Conservation (phyloP, 2,329 filamentous ascomycete species). For the Annulohypoxylon truncatum region DNA sequence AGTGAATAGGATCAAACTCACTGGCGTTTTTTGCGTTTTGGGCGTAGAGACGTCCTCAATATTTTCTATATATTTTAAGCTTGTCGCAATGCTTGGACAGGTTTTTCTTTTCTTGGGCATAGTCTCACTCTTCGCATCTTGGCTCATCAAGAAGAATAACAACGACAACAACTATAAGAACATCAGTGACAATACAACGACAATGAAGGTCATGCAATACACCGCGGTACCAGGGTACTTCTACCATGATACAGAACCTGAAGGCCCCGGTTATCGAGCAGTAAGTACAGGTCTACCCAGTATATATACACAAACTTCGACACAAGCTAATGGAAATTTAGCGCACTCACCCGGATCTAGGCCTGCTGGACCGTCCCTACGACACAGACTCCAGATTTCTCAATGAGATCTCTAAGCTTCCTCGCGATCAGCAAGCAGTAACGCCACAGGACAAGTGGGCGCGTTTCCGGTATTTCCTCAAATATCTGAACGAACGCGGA, state of each 20-base stretch:
- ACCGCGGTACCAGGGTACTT: slow-evolving; percentile 34
- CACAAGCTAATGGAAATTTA: slow-evolving; percentile 12
- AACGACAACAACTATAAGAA: slow-evolving; percentile 2
- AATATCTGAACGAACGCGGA: slow-evolving; percentile 57
- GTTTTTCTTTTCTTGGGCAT: slow-evolving; percentile 5
- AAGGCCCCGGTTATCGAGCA: slow-evolving; percentile 34
- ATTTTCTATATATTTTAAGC: slow-evolving; percentile 1
- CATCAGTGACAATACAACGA: slow-evolving; percentile 7
- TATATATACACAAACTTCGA: not conserved
- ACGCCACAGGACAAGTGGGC: slow-evolving; percentile 56
- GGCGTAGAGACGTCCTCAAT: not conserved
- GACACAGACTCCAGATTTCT: slow-evolving; percentile 31
- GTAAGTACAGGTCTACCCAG: slow-evolving; percentile 21
- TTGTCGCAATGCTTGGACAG: not conserved
- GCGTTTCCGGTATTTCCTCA: slow-evolving; percentile 61
- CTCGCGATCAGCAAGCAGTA: not conserved
- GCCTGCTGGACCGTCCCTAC: slow-evolving; percentile 35
- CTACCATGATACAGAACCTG: slow-evolving; percentile 32
- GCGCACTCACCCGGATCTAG: slow-evolving; percentile 37
- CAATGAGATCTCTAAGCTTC: not conserved
- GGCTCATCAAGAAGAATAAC: not conserved
- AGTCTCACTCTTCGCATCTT: slow-evolving; percentile 5
- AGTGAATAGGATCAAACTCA: slow-evolving; percentile 3
- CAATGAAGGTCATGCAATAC: slow-evolving; percentile 16
- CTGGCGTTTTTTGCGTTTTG: not conserved